phyloP scores from a whole-genome alignment of 2,329 filamentous ascomycete genomes.

The Kalaharituber pfeilii region DNA sequence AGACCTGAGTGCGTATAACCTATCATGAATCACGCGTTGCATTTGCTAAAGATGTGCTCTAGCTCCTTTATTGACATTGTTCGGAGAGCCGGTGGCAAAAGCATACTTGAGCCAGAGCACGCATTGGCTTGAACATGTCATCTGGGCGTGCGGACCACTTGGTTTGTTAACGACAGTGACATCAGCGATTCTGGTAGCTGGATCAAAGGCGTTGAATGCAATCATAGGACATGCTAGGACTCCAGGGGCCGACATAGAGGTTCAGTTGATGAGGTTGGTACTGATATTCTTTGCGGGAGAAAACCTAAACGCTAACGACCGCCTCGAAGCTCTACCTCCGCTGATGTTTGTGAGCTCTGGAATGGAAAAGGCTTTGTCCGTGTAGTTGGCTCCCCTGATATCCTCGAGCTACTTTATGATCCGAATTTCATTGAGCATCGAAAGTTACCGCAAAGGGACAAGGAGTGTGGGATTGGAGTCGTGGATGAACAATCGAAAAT shows the following conservation, averaged over 20 bases:
- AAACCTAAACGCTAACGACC: too few relatives aligned
- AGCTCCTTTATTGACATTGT: slow-evolving; percentile 20
- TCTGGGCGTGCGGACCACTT: slow-evolving; percentile 31
- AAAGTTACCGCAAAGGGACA: neutral
- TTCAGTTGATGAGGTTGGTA: too few relatives aligned
- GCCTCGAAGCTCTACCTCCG: slow-evolving; percentile 30
- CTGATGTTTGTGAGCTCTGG: slow-evolving; percentile 29
- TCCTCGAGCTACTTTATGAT: neutral
- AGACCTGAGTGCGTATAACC: too few relatives aligned
- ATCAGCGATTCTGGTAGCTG: slow-evolving; percentile 32
- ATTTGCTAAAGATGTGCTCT: too few relatives aligned
- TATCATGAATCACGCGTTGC: too few relatives aligned
- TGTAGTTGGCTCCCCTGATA: slow-evolving; percentile 22
- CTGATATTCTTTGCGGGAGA: too few relatives aligned
- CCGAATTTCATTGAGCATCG: neutral
- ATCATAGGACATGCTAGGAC: slow-evolving; percentile 30
- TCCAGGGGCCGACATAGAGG: too few relatives aligned
- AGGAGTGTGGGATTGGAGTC: too few relatives aligned
- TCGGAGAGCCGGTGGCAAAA: slow-evolving; percentile 28
- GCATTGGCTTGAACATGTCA: slow-evolving; percentile 15
- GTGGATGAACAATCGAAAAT: neutral
- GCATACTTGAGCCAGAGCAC: slow-evolving; percentile 28
- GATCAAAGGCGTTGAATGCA: slow-evolving; percentile 29
- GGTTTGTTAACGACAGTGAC: slow-evolving; percentile 33
- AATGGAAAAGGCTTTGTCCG: slow-evolving; percentile 25